These are phyloP conservation scores for Cryphonectria japonica DNA, from an alignment of 2,329 filamentous ascomycete species.

Conservation along the genomic window DNA sequence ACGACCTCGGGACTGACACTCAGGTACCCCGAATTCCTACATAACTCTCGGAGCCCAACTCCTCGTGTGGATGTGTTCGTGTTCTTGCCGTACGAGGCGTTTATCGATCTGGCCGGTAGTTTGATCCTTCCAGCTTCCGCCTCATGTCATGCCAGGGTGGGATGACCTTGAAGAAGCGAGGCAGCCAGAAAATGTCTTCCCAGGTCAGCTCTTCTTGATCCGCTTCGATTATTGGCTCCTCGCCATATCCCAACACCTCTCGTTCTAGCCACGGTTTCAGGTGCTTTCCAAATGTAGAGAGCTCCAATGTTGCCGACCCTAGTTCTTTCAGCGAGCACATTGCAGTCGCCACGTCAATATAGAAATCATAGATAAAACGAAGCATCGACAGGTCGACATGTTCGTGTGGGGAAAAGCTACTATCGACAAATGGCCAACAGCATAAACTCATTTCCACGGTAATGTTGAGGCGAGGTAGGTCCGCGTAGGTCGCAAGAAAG, in stretches of 20 bases:
- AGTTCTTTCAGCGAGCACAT: conserved; percentile 5
- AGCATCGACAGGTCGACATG: not conserved
- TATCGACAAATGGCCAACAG: not conserved
- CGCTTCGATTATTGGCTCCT: not conserved
- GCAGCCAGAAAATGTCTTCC: not conserved
- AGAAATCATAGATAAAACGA: conserved; percentile 5
- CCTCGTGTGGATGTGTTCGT: not conserved
- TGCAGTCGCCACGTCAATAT: conserved; percentile 11
- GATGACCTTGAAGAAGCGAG: not conserved
- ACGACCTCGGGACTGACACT: not conserved
- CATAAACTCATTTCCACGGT: not conserved
- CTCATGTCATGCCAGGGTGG: conserved; percentile 13
- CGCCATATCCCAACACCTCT: conserved; percentile 10
- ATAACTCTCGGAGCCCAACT: too few species aligned
- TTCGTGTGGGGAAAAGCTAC: not conserved
- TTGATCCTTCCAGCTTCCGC: conserved; percentile 18
- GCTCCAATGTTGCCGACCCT: not conserved
- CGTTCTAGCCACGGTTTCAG: conserved; percentile 13
- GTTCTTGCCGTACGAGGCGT: not conserved
- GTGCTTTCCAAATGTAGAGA: not conserved
- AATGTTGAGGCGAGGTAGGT: not conserved
- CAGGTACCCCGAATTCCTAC: not conserved
- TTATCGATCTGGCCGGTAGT: not conserved
- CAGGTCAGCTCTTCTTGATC: too few species aligned
- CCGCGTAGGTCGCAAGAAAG: not conserved